Evolutionary conservation across 1,284 basidiomycete species (phyloP), one percentile per base, ranked within the genome.

Genomic region (Irpex lacteus): DNA sequence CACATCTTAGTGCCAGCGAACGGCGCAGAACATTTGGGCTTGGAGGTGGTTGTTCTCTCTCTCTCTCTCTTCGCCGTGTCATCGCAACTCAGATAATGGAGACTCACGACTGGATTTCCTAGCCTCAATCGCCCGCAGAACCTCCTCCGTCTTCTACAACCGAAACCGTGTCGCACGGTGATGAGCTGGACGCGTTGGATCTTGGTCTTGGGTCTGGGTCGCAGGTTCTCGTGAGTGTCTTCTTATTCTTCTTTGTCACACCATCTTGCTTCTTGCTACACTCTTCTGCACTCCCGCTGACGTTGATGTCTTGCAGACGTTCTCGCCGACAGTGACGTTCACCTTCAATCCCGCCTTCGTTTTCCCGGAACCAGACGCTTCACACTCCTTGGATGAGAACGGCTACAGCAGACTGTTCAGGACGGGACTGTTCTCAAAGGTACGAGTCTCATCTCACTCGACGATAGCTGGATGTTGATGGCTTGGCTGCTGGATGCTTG

Each of bases 341-440:
- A 34, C 65, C 9, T 53, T 58, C 60, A 26, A 47, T 19, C 38
- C 65, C 6, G 62, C 59, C 34, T 66, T 61, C 52, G 53, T 59
- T 36, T 64, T 64, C 44, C 60, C 63, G 9, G 53, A 53, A 40
- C 13, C n/a, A 57, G 53, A 11, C 19, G 32, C 11, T 18, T n/a
- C 26, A 49, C 49, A 50, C 18, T 18, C 26, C 47, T 54, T 59
- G 49, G 55, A 60, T 49, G 59, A 8, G n/a, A 21, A 13, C 15
- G 65, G 65, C 57, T 66, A 66, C 58, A 64, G 63, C 52, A 38
- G 32, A 26, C 34, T 66, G n/a, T 66, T 66, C 65, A 60, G 56
- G 32, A 38, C 49, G 36, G 65, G 65, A 8, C 19, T 66, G 9
- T n/a, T 40, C 37, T 44, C 47, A 49, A 55, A 57, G 49, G 65